Evolutionary conservation across 2,329 filamentous ascomycete genomes (phyloP).

Genomic region (Ilyonectria destructans): DNA sequence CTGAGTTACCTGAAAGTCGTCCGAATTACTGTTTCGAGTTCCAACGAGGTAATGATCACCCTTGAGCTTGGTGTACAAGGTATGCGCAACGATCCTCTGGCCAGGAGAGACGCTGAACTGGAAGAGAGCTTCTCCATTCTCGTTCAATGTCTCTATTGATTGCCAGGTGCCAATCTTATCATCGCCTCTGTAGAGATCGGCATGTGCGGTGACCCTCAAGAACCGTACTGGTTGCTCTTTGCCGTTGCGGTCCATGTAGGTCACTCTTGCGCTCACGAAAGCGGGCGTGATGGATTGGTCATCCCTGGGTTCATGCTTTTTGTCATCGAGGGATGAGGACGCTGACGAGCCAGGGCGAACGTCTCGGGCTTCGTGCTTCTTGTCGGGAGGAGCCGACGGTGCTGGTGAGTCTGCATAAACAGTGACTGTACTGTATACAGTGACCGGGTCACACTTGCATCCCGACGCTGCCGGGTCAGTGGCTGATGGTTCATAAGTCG

Average conservation of each 20-base stretch:
- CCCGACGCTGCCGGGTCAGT: not conserved
- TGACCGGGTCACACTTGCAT: not conserved
- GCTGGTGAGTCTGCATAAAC: not conserved
- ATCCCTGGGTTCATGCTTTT: not conserved
- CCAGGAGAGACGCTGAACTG: not conserved
- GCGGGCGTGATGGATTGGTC: not conserved
- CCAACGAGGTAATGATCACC: not conserved
- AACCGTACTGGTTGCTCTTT: not conserved
- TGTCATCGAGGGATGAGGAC: not conserved
- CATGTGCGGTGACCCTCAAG: not conserved
- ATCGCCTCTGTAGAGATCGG: not conserved
- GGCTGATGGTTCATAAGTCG: not conserved
- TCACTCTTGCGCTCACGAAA: not conserved
- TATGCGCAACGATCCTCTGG: not conserved
- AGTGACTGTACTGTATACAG: not conserved
- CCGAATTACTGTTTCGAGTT: not conserved
- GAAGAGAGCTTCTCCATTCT: not conserved
- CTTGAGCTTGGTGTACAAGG: not conserved
- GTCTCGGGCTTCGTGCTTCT: no score
- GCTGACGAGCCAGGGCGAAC: not conserved
- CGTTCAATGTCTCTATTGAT: constrained; percentile 6
- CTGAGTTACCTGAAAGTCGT: not conserved
- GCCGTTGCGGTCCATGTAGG: not conserved
- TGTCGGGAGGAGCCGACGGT: no score
- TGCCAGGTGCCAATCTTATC: not conserved